Percentiles rank a stretch among this genome's conserved stretches.
phyloP scores from a whole-genome alignment of 2,329 filamentous ascomycete species.

The Neospermospora avenae region DNA sequence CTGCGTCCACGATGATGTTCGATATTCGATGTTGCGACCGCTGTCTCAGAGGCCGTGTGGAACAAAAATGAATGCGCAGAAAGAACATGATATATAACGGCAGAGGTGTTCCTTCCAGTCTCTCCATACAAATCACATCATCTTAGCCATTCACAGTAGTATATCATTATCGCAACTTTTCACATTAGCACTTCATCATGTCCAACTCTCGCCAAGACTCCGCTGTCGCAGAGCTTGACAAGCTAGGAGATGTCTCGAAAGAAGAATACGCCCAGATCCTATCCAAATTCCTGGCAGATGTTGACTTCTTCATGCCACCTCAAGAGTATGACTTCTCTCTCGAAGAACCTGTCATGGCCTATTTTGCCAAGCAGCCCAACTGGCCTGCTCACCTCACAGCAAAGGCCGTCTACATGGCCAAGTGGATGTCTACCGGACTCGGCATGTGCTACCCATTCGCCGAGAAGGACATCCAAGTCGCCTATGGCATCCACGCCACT shows the following conservation, averaged over 20 bases:
- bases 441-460: conserved; percentile 1
- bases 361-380: neutral
- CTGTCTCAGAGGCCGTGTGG: neutral
- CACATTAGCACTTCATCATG: neutral
- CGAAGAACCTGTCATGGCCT: neutral
- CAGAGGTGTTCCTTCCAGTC: neutral
- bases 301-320: conserved; percentile 1
- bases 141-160: too few species aligned
- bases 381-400: conserved; percentile 1
- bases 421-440: conserved; percentile 1
- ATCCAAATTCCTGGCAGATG: conserved; percentile 1
- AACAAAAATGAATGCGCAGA: neutral
- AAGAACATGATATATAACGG: neutral
- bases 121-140: neutral
- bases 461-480: conserved; percentile 1
- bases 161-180: neutral
- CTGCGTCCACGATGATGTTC: neutral
- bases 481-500: neutral
- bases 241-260: conserved; percentile 4
- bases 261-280: conserved; percentile 5
- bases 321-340: neutral
- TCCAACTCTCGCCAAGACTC: conserved; percentile 1
- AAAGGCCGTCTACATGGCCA: conserved; percentile 1
- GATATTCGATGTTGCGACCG: neutral
- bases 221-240: neutral